Evolutionary conservation across 345 rosid species (phyloP), one percentile per base, ranked within the genome.

Genomic region (Lepidium sativum): DNA sequence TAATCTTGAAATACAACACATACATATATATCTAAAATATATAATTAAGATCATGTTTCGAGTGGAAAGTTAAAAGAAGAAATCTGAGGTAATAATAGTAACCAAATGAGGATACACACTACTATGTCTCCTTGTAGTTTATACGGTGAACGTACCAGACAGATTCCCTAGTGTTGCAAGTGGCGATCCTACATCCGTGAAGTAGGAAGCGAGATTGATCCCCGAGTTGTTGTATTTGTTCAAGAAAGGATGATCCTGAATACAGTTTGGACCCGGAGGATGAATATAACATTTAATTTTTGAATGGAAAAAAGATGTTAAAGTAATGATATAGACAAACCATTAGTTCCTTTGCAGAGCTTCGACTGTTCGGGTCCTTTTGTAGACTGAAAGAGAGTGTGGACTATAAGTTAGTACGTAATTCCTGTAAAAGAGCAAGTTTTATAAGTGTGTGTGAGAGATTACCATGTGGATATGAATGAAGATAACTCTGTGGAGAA

Each of bases 151-250:
- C 78, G 65, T 80, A 82, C 85, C 80, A 40, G 67, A 51, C 17
- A 66, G 63, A 53, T 71, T 71, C 81, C 79, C 70, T 63, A 87
- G 82, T 38, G 89, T 82, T 69, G 97, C 97, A 55, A 94, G 95
- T 2, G 99, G 97, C 17, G 99, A 85, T 63, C 97, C 99, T 5
- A 80, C 89, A 59, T 78, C 56, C 52, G 82, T 94, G 84, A 94
- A 94, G 92, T 94, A 94, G 13, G 89, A 78, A 14, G 92, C 69
- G 4, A 94, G 95, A 74, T 94, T 86, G 57, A 83, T 63, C 44
- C 62, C 79, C 70, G 68, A 74, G 78, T 84, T 82, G 9, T 80
- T 79, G 61, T 85, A 86, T 85, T 81, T 75, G 73, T 63, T 83
- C 76, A 94, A 42, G 75, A 94, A 94, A 32, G 89, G 92, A 75